These are phyloP conservation scores for Silybum marianum DNA, from an alignment of 129 eudicot genomes.

Conservation along the genomic window DNA sequence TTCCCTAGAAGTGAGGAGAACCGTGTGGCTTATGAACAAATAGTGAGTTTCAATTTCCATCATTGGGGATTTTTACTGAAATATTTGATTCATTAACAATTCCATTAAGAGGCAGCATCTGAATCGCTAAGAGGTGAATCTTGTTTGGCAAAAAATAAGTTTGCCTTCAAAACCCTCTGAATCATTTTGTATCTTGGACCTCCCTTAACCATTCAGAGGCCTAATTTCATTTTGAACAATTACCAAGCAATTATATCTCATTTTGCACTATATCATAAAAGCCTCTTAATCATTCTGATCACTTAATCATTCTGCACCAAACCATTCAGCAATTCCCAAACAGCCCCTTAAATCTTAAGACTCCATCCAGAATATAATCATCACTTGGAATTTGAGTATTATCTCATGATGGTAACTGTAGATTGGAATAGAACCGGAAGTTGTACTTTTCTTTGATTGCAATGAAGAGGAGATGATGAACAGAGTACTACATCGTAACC, in stretches of 20 bases:
- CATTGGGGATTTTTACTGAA: conserved; percentile 7
- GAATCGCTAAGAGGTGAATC: no score
- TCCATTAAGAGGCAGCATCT: no score
- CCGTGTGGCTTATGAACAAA: conserved; percentile 70
- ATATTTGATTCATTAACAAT: background rate
- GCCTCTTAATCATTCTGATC: no score
- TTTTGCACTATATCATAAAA: no score
- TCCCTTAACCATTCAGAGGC: no score
- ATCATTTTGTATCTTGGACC: no score
- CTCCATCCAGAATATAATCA: conserved; percentile 9
- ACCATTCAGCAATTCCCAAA: no score
- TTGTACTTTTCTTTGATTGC: conserved; percentile 91
- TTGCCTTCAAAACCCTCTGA: no score
- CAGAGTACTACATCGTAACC: conserved; percentile 82
- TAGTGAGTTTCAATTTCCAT: conserved; percentile 76
- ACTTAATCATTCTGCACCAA: no score
- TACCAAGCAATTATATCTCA: no score
- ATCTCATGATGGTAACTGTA: conserved; percentile 36
- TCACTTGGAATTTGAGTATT: conserved; percentile 6
- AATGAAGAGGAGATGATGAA: conserved; percentile 89
- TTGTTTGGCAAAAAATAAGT: no score
- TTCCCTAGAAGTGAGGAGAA: conserved; percentile 95
- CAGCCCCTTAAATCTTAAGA: background rate
- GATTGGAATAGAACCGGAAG: conserved; percentile 82
- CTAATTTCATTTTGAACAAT: no score